Base-by-base conservation (phyloP, 345 rosid genomes). In the Aethionema arabicum region DNA sequence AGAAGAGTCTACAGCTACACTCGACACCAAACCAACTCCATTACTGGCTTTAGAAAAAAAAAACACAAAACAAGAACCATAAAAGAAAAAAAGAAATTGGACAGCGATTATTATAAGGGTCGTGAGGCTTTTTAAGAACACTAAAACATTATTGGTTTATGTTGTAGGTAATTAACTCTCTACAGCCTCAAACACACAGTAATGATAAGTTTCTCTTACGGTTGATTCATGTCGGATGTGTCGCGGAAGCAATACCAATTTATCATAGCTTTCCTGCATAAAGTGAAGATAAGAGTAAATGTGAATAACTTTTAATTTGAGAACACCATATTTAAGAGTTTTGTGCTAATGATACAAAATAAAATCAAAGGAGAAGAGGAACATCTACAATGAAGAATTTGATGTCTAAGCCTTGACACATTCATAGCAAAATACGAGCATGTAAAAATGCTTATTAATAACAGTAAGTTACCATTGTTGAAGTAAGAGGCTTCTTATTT, bases 401-500 rank as follows among this genome's bases (percentile, higher is more conserved):
- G 59, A 58, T 30, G 33, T 35, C 4, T 29, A 60, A 8, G 48
- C 1, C 45, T 9, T 52, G 2, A 13, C 40, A 54, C 35, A 44
- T 29, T 12, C 3, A 11, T 12, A 8, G 36, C 32, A 39, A 9
- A 53, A 39, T 13, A 27, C 52, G 12, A 36, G 38, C n/a, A 7
- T 29, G 49, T 7, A 65, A 64, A 30, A 13, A 46, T 11, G 58
- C 8, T 31, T 13, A 37, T 32, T 40, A 50, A 35, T 32, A 32
- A 7, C 10, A 59, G 42, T 31, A 41, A 15, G 54, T 74, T 84
- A 91, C 98, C 85, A 85, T 61, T 33, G 86, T 65, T 42, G 91
- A 77, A 11, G 98, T 87, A 60, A 87, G 86, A 72, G 98, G 96
- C 76, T 89, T 92, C 79, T 92, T 92, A 68, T 92, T 89, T 43